Evolutionary conservation across 805 yeast species (phyloP), one percentile per base, ranked within the genome.

Genomic region (Torulaspora microellipsoides): DNA sequence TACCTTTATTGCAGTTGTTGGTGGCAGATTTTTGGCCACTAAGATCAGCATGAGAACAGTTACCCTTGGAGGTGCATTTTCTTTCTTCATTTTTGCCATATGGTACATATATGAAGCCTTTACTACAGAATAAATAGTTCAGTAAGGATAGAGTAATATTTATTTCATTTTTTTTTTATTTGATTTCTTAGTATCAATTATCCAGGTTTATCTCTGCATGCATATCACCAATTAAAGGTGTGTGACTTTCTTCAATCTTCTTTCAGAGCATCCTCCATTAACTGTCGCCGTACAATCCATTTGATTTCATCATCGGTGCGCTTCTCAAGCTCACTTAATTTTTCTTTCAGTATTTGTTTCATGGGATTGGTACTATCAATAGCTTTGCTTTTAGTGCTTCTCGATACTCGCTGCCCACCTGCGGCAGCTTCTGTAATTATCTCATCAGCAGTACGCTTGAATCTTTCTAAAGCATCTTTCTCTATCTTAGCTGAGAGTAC

Each of bases 31-130:
- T 46, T 72, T 93, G 48, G 98, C 99, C 30, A 77, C 89, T 31
- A 83, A 81, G 63, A 87, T 93, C 49, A 83, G 95, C 50, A 80
- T 93, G 86, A 80, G 95, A 68, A 86, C 83, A 29, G 91, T 93
- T 50, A 89, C 98, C 1, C 68, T 93, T 38, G 89, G 93, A 38
- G 99, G 99, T 34, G 85, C 97, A 7, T 65, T 72, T 40, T 91
- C 96, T 8, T 93, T 93, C 69, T 76, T 89, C 51, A 62, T 87
- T 15, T 93, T 93, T 66, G 80, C 96, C 8, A 56, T 89, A 29
- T 66, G 88, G 60, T 93, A 93, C 65, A 76, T 91, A 51, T 76
- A 78, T 61, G 86, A 83, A 55, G 91, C 89, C 17, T 56, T 66
- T 47, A 31, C 55, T 30, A 53, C 45, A 29, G 43, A 15, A 11